Base-by-base conservation (phyloP, 179 eudicot species). In the Gypsophila paniculata region DNA sequence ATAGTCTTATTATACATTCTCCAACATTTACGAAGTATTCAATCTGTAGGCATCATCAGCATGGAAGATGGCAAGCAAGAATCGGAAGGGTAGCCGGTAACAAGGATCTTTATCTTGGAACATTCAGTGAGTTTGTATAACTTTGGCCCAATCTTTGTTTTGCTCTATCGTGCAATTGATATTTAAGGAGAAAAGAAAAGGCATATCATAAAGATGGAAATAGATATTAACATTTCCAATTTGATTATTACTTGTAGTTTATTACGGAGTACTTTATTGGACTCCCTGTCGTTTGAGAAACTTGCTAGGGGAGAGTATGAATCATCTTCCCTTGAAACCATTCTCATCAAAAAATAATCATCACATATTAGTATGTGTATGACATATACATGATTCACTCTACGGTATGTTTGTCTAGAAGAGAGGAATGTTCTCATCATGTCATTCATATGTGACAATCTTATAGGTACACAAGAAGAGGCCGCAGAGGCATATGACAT, bases 31-130 rank as follows among this genome's bases (percentile, higher is more conserved):
- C 22, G 34, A 3, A 39, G 10, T 19, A 42, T 38, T 11, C 53
- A 11, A 48, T 64, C 39, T 54, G 61, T 68, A 91, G 97, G 88
- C 97, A 91, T 70, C 97, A 91, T 79, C 97, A 91, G 26, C 97
- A 91, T 74, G 97, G 96, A 61, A 82, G 96, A 36, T 91, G 96
- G 96, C 96, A 91, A 79, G 96, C 96, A 74, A 82, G 96, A 71
- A 90, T 90, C 10, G 96, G 96, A 61, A 83, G 96, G 70, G 96
- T 91, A 53, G 94, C 96, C 5, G 96, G 96, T 58, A 91, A 91
- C 79, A 91, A 91, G 75, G 96, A 91, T 79, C 84, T 91, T 38
- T 91, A 91, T 69, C 90, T 91, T 32, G 96, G 96, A 70, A 91
- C 96, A 18, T 91, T 91, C 67, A 85, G 96, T 91, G 51, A 82